Conservation (phyloP, 805 yeast species). For the Pichia californica region DNA sequence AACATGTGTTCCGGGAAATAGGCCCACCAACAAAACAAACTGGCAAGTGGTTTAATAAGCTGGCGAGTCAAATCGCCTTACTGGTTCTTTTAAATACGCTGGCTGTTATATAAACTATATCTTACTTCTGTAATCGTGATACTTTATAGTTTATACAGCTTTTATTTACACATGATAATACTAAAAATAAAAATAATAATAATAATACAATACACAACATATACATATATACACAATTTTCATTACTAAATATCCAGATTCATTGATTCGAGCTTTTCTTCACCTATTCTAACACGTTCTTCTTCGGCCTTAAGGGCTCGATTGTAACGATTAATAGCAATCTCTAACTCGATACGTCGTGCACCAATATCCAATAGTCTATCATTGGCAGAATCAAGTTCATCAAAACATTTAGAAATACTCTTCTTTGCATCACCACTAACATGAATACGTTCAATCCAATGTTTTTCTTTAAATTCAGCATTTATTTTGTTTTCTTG, state of each 20-base stretch:
- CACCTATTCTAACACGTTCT: constrained; percentile 22
- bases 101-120: too few relatives aligned
- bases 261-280: constrained; percentile 46
- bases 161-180: too few relatives aligned
- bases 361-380: constrained; percentile 11
- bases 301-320: constrained; percentile 24
- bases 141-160: too few relatives aligned
- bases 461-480: constrained; percentile 21
- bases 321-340: constrained; percentile 23
- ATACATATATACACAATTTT: too few relatives aligned
- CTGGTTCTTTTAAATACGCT: too few relatives aligned
- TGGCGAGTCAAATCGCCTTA: too few relatives aligned
- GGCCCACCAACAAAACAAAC: too few relatives aligned
- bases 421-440: constrained; percentile 17
- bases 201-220: too few relatives aligned
- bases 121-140: too few relatives aligned
- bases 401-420: constrained; percentile 17
- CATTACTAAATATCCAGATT: constrained; percentile 13
- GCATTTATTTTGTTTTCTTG: constrained; percentile 1
- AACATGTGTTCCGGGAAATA: too few relatives aligned
- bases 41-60: too few relatives aligned
- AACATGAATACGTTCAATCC: constrained; percentile 24
- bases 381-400: constrained; percentile 20
- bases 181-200: too few relatives aligned
- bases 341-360: constrained; percentile 21